These are phyloP conservation scores for Lithocarpus polystachyus DNA, from an alignment of 306 rosid genomes.

Conservation along the genomic window DNA sequence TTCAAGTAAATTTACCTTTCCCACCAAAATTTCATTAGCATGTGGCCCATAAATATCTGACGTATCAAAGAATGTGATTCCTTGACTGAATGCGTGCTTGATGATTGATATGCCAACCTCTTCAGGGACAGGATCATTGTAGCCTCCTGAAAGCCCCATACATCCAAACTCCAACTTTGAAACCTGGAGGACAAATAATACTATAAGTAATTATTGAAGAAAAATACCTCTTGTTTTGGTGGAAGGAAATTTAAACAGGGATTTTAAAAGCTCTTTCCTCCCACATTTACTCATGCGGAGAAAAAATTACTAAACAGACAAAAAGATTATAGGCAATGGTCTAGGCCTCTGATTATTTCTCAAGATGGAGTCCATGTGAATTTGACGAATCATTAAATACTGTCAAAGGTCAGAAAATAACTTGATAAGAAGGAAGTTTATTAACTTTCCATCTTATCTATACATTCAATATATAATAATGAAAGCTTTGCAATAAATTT, in stretches of 20 bases:
- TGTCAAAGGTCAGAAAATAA: too few species aligned
- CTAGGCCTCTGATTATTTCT: neutral
- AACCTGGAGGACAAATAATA: slow-evolving; percentile 35
- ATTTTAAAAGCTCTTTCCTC: neutral
- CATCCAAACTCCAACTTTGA: slow-evolving; percentile 78
- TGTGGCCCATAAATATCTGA: slow-evolving; percentile 53
- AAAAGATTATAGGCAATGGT: neutral
- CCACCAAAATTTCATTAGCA: slow-evolving; percentile 58
- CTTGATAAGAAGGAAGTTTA: too few species aligned
- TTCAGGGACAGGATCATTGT: slow-evolving; percentile 51
- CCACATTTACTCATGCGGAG: neutral
- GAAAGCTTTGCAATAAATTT: too few species aligned
- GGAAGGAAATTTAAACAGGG: neutral
- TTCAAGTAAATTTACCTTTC: slow-evolving; percentile 44
- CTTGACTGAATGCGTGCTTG: slow-evolving; percentile 53
- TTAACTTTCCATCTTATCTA: too few species aligned
- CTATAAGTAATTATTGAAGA: neutral
- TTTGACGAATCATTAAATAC: too few species aligned
- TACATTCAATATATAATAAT: too few species aligned
- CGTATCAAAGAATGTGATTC: slow-evolving; percentile 74
- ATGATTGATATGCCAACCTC: slow-evolving; percentile 51
- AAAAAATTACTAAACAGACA: neutral
- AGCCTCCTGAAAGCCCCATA: slow-evolving; percentile 51
- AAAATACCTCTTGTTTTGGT: neutral
- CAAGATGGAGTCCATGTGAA: neutral